Percentiles rank a stretch among this genome's conserved stretches.
Conservation (phyloP, 257 asterid species). For the Primulina tabacum region DNA sequence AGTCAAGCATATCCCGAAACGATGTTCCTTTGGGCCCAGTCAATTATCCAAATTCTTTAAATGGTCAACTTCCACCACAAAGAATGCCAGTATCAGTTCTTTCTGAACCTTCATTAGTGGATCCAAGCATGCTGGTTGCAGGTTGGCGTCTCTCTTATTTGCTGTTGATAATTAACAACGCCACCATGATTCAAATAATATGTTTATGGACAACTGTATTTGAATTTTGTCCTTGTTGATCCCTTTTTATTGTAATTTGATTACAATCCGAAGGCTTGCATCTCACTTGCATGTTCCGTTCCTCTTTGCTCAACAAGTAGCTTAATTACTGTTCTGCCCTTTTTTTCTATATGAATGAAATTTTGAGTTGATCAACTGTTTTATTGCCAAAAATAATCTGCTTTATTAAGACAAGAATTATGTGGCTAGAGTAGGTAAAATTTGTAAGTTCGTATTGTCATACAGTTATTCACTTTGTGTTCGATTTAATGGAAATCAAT, state of each 20-base stretch:
- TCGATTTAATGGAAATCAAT: slow-evolving; percentile 10
- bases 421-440: background rate
- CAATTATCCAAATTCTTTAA: slow-evolving; percentile 57
- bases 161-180: background rate
- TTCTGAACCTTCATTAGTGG: slow-evolving; percentile 49
- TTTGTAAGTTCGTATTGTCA: background rate
- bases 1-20: slow-evolving; percentile 33
- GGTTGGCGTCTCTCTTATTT: slow-evolving; percentile 43
- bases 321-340: too few species aligned
- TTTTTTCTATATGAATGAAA: too few species aligned
- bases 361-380: background rate
- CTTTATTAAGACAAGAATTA: background rate
- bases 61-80: slow-evolving; percentile 55
- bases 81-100: slow-evolving; percentile 44
- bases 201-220: background rate
- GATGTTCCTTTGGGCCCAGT: slow-evolving; percentile 58
- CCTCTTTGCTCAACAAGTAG: background rate
- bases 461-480: background rate
- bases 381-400: background rate
- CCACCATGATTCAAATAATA: background rate
- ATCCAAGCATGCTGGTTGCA: slow-evolving; percentile 55
- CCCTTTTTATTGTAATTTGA: background rate
- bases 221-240: background rate
- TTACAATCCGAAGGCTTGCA: background rate
- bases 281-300: background rate